Conservation (phyloP, 805 yeast species). For the Saccharomycopsis fibuligera region DNA sequence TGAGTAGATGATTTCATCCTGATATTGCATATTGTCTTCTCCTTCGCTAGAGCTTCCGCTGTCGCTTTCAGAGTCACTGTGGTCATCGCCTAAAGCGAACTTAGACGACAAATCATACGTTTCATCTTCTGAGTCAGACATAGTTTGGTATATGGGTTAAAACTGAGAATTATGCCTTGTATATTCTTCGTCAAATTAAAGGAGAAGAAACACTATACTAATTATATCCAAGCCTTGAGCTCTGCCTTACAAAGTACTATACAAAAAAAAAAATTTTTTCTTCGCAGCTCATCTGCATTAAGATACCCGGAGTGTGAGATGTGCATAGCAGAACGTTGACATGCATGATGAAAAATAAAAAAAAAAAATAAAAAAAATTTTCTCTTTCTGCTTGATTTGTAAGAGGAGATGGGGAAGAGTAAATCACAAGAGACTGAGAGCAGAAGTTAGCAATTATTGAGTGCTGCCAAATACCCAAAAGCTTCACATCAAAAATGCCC, state of each 20-base stretch:
- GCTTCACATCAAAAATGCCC: no score
- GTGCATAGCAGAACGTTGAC: no score
- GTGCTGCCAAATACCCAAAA: no score
- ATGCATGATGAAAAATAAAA: no score
- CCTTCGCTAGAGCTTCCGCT: constrained; percentile 28
- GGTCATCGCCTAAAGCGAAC: constrained; percentile 7
- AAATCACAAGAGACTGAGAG: no score
- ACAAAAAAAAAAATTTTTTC: background rate
- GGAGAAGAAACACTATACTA: no score
- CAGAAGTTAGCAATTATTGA: no score
- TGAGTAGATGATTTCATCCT: constrained; percentile 47
- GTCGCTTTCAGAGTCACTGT: constrained; percentile 29
- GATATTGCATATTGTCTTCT: constrained; percentile 33
- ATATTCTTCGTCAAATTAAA: no score
- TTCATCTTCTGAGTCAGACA: constrained; percentile 20
- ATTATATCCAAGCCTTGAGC: background rate
- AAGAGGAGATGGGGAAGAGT: no score
- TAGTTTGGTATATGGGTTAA: background rate
- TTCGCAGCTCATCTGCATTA: background rate
- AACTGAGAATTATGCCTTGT: no score
- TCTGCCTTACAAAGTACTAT: background rate
- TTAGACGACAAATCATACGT: constrained; percentile 12
- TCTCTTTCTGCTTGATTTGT: no score
- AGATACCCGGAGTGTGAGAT: background rate
- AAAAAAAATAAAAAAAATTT: no score